Evolutionary conservation across 1,139 yeast species (phyloP).

Genomic region (Geotrichum europaeum): DNA sequence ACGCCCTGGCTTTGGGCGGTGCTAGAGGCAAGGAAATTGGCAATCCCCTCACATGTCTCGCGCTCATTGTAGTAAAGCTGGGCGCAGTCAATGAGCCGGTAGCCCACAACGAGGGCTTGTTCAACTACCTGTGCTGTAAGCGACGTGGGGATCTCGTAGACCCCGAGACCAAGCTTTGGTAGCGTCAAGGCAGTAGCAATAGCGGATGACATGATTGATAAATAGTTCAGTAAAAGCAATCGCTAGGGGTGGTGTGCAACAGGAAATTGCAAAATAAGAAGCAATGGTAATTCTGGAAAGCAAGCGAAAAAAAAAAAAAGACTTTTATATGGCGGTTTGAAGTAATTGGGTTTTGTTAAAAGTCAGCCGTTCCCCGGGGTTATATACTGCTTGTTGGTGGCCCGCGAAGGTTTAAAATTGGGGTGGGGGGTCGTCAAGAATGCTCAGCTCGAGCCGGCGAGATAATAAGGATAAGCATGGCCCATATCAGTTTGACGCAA

Average conservation of each 20-base stretch:
- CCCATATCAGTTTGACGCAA: too few species aligned
- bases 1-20: conserved; percentile 21
- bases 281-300: too few species aligned
- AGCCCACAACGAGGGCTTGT: conserved; percentile 55
- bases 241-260: background rate
- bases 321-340: too few species aligned
- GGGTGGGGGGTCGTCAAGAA: too few species aligned
- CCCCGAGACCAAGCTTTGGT: conserved; percentile 46
- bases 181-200: background rate
- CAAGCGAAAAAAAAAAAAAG: too few species aligned
- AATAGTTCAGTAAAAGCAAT: background rate
- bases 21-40: conserved; percentile 38
- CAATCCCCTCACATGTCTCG: conserved; percentile 48
- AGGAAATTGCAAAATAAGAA: too few species aligned
- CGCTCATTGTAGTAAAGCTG: conserved; percentile 51
- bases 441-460: too few species aligned
- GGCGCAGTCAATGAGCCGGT: conserved; percentile 66
- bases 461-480: too few species aligned
- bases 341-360: too few species aligned
- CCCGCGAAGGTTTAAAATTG: too few species aligned
- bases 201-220: background rate
- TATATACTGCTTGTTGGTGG: too few species aligned
- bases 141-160: conserved; percentile 43
- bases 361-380: too few species aligned
- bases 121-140: conserved; percentile 42